A percentile compares a stretch with the other conserved stretches of the same genome.
phyloP scores from a whole-genome alignment of 768 basidiomycete species.

The Ramaria sp. region DNA sequence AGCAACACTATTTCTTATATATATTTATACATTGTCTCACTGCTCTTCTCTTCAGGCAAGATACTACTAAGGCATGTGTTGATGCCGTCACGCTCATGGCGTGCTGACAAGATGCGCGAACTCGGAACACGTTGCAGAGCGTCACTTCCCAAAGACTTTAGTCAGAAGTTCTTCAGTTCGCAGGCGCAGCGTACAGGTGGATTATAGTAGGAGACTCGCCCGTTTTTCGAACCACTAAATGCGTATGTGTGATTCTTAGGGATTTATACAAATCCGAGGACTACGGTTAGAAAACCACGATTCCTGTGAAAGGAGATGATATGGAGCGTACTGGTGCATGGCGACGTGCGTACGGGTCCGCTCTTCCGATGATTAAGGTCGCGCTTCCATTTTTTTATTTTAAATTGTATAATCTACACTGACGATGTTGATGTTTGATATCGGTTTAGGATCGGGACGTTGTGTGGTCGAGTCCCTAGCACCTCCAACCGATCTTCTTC shows the following conservation, averaged over 20 bases:
- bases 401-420: not conserved
- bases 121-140: not conserved
- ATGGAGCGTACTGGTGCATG: not conserved
- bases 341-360: not conserved
- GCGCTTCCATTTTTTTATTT: not conserved
- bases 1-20: not conserved
- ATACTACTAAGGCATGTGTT: slow-evolving; percentile 14
- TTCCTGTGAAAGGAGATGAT: slow-evolving; percentile 12
- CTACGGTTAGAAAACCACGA: slow-evolving; percentile 12
- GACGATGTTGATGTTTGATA: not conserved
- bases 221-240: not conserved
- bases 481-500: slow-evolving; percentile 5
- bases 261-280: slow-evolving; percentile 9
- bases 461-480: not conserved
- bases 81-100: slow-evolving; percentile 12
- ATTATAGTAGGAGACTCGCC: not conserved
- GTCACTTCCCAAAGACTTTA: not conserved
- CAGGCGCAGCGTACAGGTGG: not conserved
- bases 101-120: slow-evolving; percentile 1
- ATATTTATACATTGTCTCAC: not conserved
- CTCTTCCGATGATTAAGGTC: not conserved
- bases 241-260: not conserved
- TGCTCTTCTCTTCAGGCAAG: slow-evolving; percentile 8
- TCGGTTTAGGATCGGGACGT: not conserved
- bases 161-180: not conserved